Base-by-base conservation (phyloP, 306 rosid genomes). In the Acacia crassicarpa region DNA sequence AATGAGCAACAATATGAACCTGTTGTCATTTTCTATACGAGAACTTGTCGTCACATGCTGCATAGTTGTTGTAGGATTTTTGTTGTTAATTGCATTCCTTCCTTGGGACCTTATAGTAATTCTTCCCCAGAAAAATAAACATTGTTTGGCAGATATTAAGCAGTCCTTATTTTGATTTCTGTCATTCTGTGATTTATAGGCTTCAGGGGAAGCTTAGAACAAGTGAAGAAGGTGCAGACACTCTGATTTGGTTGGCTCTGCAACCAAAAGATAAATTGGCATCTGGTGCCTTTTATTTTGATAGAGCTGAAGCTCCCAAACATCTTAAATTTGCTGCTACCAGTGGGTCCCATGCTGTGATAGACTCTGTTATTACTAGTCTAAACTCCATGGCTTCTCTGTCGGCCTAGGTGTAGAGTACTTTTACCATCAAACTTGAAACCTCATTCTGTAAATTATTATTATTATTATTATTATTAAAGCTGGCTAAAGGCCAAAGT, bases 181-280 rank as follows among this genome's bases (percentile, higher is more conserved):
- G 40, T 62, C 38, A 62, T 74, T 69, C 17, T 22, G 86, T 67
- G 61, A 82, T 69, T 82, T 74, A 61, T 83, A 95, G 99, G 81
- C 32, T 95, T 56, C 76, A 93, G 0, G 94, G 93, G 68, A 95
- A 90, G 84, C 93, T 95, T 40, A 89, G 98, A 89, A 89, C 98
- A 38, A 89, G 95, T 9, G 92, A 89, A 73, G 93, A 93, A 90
- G 99, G 99, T 30, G 98, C 98, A 20, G 98, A 95, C 78, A 91
- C 99, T 12, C 54, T 92, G 40, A 33, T 93, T 43, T 95, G 99
- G 98, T 74, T 93, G 83, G 85, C 94, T 22, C 79, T 92, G 73
- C 98, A 92, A 75, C 90, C 98, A 71, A 95, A 92, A 30, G 96
- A 95, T 76, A 93, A 93, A 59, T 54, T 95, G 74, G 91, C 80